These are phyloP conservation scores for Scytalidium sp. DNA, from an alignment of 2,329 filamentous ascomycete genomes.

Conservation along the genomic window DNA sequence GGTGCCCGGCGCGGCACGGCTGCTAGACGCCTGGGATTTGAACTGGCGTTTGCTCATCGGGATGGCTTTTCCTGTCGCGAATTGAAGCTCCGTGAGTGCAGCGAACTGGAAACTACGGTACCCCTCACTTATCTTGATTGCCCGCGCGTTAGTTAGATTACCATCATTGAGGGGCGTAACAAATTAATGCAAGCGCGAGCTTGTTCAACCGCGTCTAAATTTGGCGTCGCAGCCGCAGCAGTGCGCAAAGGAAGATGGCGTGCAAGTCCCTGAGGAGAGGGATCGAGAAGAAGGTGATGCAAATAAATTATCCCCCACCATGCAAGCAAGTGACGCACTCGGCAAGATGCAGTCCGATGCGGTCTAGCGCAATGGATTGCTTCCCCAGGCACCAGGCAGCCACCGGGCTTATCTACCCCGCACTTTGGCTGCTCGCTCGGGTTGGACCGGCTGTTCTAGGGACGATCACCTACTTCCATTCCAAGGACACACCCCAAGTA, in stretches of 20 bases:
- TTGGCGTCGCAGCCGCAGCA: no score
- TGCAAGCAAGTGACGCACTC: not conserved
- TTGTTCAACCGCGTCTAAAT: no score
- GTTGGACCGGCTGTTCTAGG: not conserved
- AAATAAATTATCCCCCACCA: not conserved
- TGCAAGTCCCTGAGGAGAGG: no score
- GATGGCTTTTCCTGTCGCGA: no score
- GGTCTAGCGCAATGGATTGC: not conserved
- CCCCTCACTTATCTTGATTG: no score
- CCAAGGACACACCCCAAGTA: no score
- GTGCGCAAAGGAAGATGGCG: no score
- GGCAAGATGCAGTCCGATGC: not conserved
- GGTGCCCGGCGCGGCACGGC: slow-evolving; percentile 20
- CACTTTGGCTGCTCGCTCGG: not conserved
- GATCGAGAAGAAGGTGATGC: not conserved
- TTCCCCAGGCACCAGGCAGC: no score
- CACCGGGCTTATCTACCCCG: not conserved
- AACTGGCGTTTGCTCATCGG: slow-evolving; percentile 26
- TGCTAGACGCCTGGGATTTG: slow-evolving; percentile 30
- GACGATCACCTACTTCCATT: not conserved
- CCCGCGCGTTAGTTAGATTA: no score
- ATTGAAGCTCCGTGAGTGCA: not conserved
- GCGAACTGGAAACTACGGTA: not conserved
- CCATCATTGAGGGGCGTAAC: no score
- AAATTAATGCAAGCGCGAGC: no score